These are phyloP conservation scores for Populus euphratica DNA, from an alignment of 345 rosid genomes.

Conservation along the genomic window DNA sequence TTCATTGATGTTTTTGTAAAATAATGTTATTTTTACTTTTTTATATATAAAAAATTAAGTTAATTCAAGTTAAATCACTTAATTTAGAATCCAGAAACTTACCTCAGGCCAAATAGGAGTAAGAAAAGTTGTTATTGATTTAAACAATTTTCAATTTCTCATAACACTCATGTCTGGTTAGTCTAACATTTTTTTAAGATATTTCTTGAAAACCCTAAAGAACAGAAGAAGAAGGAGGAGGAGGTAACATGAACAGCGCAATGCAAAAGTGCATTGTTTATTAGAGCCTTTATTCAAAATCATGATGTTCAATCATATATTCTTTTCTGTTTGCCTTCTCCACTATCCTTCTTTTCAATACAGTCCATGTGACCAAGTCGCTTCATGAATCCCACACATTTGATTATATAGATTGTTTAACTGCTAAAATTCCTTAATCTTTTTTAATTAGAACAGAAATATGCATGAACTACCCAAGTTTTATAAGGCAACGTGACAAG, in stretches of 20 bases:
- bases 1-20: no score
- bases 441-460: background rate
- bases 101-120: rapidly evolving
- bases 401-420: slow-evolving; percentile 1
- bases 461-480: background rate
- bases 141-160: background rate
- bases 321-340: background rate
- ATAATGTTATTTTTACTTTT: no score
- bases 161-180: background rate
- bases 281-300: background rate
- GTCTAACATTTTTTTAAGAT: no score
- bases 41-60: no score
- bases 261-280: background rate
- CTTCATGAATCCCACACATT: slow-evolving; percentile 5
- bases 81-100: rapidly evolving
- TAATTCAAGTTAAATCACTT: no score
- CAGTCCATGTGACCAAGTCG: slow-evolving; percentile 22
- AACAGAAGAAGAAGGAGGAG: background rate
- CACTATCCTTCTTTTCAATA: background rate
- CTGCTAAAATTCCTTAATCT: background rate
- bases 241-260: background rate
- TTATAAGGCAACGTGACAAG: background rate
- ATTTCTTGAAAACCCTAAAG: background rate
- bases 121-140: background rate
- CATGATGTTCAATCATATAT: background rate